phyloP scores from a whole-genome alignment of 1,284 basidiomycete species.

The Porphyrellus sp. region DNA sequence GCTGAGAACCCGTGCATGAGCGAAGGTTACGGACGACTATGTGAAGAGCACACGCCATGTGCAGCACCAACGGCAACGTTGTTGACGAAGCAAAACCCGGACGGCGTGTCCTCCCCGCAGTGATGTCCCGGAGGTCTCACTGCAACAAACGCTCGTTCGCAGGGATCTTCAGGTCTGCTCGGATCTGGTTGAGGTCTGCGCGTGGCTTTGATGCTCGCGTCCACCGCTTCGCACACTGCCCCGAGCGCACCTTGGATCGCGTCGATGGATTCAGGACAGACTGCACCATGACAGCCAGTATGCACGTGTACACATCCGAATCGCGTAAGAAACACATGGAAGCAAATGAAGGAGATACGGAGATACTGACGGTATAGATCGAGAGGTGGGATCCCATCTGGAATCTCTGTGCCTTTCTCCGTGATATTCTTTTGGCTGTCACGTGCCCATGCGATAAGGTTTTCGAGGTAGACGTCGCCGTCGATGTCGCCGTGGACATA shows the following conservation, averaged over 20 bases:
- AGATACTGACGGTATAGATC: slow-evolving; percentile 75
- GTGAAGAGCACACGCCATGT: slow-evolving; percentile 57
- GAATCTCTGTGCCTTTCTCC: slow-evolving; percentile 75
- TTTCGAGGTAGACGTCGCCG: slow-evolving; percentile 64
- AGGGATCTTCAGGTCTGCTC: background rate
- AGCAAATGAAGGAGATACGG: background rate
- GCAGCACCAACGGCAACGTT: slow-evolving; percentile 90
- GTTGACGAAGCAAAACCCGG: slow-evolving; percentile 87
- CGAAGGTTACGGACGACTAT: background rate
- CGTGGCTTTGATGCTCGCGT: slow-evolving; percentile 47
- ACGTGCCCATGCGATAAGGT: slow-evolving; percentile 56
- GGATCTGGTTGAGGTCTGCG: slow-evolving; percentile 40
- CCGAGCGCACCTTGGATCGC: slow-evolving; percentile 77
- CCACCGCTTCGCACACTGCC: slow-evolving; percentile 84
- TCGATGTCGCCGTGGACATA: slow-evolving; percentile 73
- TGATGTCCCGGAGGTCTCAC: slow-evolving; percentile 86
- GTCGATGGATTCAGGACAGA: slow-evolving; percentile 65
- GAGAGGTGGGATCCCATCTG: slow-evolving; percentile 66
- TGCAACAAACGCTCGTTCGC: slow-evolving; percentile 71
- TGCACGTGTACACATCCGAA: background rate
- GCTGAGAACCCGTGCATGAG: slow-evolving; percentile 43
- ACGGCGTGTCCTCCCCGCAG: slow-evolving; percentile 83
- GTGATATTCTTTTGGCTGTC: slow-evolving; percentile 66
- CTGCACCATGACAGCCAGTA: slow-evolving; percentile 35
- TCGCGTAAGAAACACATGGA: background rate